Evolutionary conservation across 768 basidiomycete species (phyloP).

Genomic region (Tylopilus plumbeoviolaceoides): DNA sequence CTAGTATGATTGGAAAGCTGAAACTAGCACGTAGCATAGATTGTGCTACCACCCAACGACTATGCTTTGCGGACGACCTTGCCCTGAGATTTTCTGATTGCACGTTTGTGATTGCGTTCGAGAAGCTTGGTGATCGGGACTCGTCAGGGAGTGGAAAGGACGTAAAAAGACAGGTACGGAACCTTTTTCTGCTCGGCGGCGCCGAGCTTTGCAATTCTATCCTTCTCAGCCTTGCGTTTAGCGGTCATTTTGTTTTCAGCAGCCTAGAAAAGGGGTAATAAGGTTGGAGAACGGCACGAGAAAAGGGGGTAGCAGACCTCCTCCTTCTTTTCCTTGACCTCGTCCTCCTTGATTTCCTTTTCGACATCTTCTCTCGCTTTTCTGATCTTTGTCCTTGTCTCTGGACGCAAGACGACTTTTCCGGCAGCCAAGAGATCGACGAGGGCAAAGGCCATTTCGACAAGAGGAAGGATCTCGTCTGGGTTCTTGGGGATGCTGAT

Average conservation of each 20-base stretch:
- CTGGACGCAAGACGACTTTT: slow-evolving; percentile 64
- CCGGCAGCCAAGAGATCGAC: slow-evolving; percentile 56
- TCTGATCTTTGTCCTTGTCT: slow-evolving; percentile 75
- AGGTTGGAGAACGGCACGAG: neutral
- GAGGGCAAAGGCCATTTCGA: slow-evolving; percentile 68
- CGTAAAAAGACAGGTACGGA: neutral
- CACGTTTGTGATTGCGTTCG: slow-evolving; percentile 75
- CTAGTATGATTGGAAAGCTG: slow-evolving; percentile 7
- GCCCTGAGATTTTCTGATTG: slow-evolving; percentile 64
- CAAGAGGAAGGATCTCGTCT: slow-evolving; percentile 48
- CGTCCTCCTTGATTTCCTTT: slow-evolving; percentile 63
- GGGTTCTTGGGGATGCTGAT: slow-evolving; percentile 50
- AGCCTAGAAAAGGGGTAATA: slow-evolving; percentile 31
- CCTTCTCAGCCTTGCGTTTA: slow-evolving; percentile 72
- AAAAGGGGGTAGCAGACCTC: slow-evolving; percentile 41
- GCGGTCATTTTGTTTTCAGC: slow-evolving; percentile 68
- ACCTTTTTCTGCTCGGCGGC: slow-evolving; percentile 84
- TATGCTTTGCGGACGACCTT: slow-evolving; percentile 42
- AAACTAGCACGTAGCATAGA: slow-evolving; percentile 3
- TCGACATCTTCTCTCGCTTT: slow-evolving; percentile 71
- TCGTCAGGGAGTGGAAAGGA: slow-evolving; percentile 1
- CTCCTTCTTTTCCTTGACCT: slow-evolving; percentile 63
- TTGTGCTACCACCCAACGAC: neutral
- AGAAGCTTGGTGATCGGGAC: slow-evolving; percentile 39
- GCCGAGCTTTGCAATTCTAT: slow-evolving; percentile 66